Evolutionary conservation across 1,139 yeast genomes (phyloP), one percentile per base, ranked within the genome.

Genomic region (Pichia sp.): DNA sequence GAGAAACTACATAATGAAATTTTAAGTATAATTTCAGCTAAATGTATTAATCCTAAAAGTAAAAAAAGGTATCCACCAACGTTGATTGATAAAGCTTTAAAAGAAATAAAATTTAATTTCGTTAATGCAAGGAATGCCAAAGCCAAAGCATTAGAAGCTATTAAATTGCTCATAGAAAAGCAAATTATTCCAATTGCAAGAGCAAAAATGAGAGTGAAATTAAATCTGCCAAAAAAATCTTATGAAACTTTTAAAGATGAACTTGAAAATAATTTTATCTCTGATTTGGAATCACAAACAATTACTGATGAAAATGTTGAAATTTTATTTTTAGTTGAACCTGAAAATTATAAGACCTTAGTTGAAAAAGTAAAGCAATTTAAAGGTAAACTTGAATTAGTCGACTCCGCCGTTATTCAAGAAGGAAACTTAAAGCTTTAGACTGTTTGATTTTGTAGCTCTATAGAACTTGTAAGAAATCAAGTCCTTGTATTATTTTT

Each of bases 41-140:
- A 87, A 61, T 90, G 97, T 60, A 83, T 94, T 45, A 90, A 94
- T 57, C 97, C 98, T 5, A 77, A 74, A 45, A 81, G 92, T 4
- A 86, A 85, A 61, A 87, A 92, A 59, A 80, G 97, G 57, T 92
- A 92, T 58, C 96, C 98, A 0, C 92, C 96, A 12, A 77, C 95
- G 0, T 90, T 94, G 82, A 85, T 92, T 46, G 95, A 87, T 52
- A 94, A 92, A 64, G 89, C 92, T 0, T 70, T 92, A 48, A 73
- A 73, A 41, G 95, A 87, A 58, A 65, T 89, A 43, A 90, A 89
- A 52, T 87, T 84, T 63, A 90, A 87, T 62, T 74, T 87, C 52
- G 80, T 79, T 33, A 76, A 90, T n/a, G 79, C 80, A 44, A 59
- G 59, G 41, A 54, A 54, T 42, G 86, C 96, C 31, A 92, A 92